Evolutionary conservation across 805 yeast species (phyloP), one percentile per base, ranked within the genome.

Genomic region (Pichia pseudocactophila): DNA sequence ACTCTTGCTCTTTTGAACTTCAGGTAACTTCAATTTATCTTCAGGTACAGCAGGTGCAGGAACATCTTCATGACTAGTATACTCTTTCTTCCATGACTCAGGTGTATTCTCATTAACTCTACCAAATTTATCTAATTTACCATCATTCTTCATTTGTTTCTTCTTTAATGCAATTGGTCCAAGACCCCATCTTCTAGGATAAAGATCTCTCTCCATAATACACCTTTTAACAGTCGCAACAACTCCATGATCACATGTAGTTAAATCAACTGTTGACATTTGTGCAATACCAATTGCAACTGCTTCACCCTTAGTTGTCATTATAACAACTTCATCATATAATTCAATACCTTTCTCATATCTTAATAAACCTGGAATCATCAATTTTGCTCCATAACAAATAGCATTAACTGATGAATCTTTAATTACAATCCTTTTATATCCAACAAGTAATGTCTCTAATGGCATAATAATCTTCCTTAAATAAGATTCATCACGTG

Each of bases 181-280:
- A 56, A 92, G 71, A 49, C 98, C 98, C 98, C 98, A 92, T 76
- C 97, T 82, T 76, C 98, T 84, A 69, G 98, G 98, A 68, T 92
- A 92, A 40, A 95, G 78, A 66, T 92, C 98, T 73, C 98, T 82
- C 73, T 92, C 98, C 98, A 92, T 92, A 58, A 92, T 92, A 73
- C 97, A 90, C 73, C 98, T 85, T 77, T 92, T 92, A 60, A 92
- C 95, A 73, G 86, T 88, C 53, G 98, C 96, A 59, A 90, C 98
- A 47, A 89, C 88, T 59, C 98, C 98, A 63, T 92, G 98, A 67
- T 92, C 98, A 69, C 97, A 90, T 27, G 92, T 70, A 48, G 96
- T 89, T 57, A 92, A 74, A 63, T 92, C 98, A 47, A 89, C 97
- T 46, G 97, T 87, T 45, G 97, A 82, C 98, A 92, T 92, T 71